Evolutionary conservation across 2,329 filamentous ascomycete genomes (phyloP), one percentile per base, ranked within the genome.

Genomic region (Ophiobolus disseminans): DNA sequence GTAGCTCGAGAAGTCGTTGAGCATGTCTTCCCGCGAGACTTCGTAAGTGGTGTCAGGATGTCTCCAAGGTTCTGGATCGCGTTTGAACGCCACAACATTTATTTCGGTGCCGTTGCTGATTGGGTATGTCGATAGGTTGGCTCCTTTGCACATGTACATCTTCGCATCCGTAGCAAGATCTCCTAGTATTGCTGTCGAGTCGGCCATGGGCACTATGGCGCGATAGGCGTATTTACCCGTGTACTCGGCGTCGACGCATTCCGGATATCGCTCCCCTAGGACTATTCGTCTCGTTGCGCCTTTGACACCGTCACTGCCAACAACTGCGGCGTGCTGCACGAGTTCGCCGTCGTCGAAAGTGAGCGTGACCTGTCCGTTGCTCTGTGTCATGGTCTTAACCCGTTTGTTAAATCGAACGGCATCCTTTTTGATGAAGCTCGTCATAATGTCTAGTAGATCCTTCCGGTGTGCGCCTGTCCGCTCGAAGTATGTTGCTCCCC

Each of bases 251-350:
- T 62, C 41, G 11, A 65, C 55, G 8, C 45, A 38, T 2, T 57
- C 49, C 4, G 63, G 61, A 19, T 58, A 50, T 13, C 40, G 35
- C 3, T 56, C 46, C 1, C 45, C 39, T 3, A 65, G 51, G 1
- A 68, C 58, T 7, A 65, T 48, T 2, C 60, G 40, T 34, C 65
- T 43, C 3, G 58, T 54, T 9, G 53, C 49, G 11, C 62, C 58
- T 25, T 78, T 78, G 54, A 81, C 76, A 2, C 79, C 79, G 54
- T 81, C 79, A 44, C 75, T 76, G 3, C 78, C 77, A 40, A 80
- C 70, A 0, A 79, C 72, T 40, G 73, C 66, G n/a, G 58, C 54
- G 73, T 60, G 62, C 69, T 73, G 30, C 57, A 63, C 48, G 63
- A 62, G 72, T 66, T 61, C 42, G 58, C 66, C 57, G 74, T 66